These are phyloP conservation scores for Diplodia mutila DNA, from an alignment of 2,329 filamentous ascomycete species.

Conservation along the genomic window DNA sequence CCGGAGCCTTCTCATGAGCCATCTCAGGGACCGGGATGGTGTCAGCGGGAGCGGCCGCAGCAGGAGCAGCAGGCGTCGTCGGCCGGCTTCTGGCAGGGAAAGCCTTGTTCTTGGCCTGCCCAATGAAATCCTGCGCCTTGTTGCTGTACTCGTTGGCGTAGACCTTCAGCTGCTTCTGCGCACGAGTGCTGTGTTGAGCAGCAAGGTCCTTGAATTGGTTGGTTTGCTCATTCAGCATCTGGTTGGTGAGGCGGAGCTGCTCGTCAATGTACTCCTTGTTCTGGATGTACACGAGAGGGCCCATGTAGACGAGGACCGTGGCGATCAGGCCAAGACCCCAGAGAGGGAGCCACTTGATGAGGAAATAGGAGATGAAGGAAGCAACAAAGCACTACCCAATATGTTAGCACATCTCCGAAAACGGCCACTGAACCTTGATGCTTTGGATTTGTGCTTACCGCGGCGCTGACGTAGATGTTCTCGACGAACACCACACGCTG, in stretches of 20 bases:
- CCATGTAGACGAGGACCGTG: slow-evolving; percentile 61
- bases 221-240: slow-evolving; percentile 61
- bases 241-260: slow-evolving; percentile 59
- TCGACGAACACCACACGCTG: slow-evolving; percentile 69
- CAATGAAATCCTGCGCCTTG: slow-evolving; percentile 60
- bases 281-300: slow-evolving; percentile 65
- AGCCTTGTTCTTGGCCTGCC: slow-evolving; percentile 35
- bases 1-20: slow-evolving; percentile 39
- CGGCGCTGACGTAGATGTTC: slow-evolving; percentile 64
- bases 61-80: slow-evolving; percentile 11
- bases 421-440: background rate
- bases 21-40: background rate
- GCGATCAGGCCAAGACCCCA: slow-evolving; percentile 65
- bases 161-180: slow-evolving; percentile 60
- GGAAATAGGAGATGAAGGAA: slow-evolving; percentile 63
- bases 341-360: slow-evolving; percentile 67
- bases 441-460: slow-evolving; percentile 51
- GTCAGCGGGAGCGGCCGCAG: background rate
- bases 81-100: slow-evolving; percentile 14
- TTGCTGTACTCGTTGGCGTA: slow-evolving; percentile 64
- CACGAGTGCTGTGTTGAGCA: slow-evolving; percentile 62
- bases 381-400: slow-evolving; percentile 59
- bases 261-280: slow-evolving; percentile 68
- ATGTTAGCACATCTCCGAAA: slow-evolving; percentile 18
- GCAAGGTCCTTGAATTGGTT: slow-evolving; percentile 63